Conservation (phyloP, 2,329 filamentous ascomycete genomes). For the Incumbomyces lentus region DNA sequence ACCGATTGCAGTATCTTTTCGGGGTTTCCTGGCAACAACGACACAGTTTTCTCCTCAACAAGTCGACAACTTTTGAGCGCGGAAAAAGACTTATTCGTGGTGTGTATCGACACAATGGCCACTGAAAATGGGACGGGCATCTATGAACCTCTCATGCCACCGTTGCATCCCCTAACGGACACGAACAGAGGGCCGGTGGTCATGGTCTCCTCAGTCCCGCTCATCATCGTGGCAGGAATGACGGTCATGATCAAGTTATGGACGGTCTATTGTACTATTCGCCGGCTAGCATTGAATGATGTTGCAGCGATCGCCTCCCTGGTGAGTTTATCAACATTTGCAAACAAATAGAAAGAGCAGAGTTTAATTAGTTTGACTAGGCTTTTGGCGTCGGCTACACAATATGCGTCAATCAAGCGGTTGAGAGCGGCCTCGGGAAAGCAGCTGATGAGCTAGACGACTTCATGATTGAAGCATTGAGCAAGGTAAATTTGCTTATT, state of each 20-base stretch:
- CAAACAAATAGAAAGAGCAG: slow-evolving; percentile 7
- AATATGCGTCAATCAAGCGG: slow-evolving; percentile 17
- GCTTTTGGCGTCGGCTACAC: slow-evolving; percentile 10
- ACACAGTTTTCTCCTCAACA: too few species aligned
- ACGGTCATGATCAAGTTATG: slow-evolving; percentile 18
- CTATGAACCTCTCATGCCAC: not conserved
- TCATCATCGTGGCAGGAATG: slow-evolving; percentile 15
- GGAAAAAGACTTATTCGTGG: too few species aligned
- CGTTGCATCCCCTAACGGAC: slow-evolving; percentile 4
- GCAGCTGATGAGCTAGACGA: slow-evolving; percentile 11
- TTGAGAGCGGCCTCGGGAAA: slow-evolving; percentile 17
- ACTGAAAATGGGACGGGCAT: too few species aligned
- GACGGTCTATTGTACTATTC: slow-evolving; percentile 13
- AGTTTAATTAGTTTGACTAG: slow-evolving; percentile 7
- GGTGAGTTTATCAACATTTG: slow-evolving; percentile 8
- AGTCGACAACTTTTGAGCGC: too few species aligned
- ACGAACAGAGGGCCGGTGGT: slow-evolving; percentile 14
- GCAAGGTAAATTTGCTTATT: slow-evolving; percentile 18
- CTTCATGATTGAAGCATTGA: slow-evolving; percentile 13
- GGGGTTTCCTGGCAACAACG: too few species aligned
- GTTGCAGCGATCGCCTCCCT: slow-evolving; percentile 13
- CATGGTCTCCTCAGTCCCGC: slow-evolving; percentile 10
- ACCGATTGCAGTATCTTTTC: too few species aligned
- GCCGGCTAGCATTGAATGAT: slow-evolving; percentile 16
- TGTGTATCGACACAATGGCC: too few species aligned